Conservation (phyloP, 1,139 yeast genomes). For the Kodamaea ohmeri region DNA sequence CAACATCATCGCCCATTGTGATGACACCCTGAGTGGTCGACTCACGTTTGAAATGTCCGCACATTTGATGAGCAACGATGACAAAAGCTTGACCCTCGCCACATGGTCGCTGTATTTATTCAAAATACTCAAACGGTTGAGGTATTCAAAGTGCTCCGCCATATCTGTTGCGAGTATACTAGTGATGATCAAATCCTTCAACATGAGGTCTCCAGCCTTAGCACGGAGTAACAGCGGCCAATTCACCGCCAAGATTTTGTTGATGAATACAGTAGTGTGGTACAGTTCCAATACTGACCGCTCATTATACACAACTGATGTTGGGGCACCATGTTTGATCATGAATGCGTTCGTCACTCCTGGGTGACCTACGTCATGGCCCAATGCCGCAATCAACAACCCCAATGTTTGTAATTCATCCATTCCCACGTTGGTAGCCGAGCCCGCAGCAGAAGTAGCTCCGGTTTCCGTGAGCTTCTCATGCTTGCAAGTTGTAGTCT, state of each 20-base stretch:
- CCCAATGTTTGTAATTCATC: constrained; percentile 52
- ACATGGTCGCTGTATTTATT: constrained; percentile 18
- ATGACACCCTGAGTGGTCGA: constrained; percentile 69
- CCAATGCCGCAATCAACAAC: constrained; percentile 77
- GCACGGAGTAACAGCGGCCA: constrained; percentile 56
- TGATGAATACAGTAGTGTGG: constrained; percentile 69
- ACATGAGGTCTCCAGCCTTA: constrained; percentile 21
- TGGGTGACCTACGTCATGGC: constrained; percentile 97
- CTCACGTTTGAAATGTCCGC: constrained; percentile 94
- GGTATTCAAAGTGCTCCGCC: constrained; percentile 83
- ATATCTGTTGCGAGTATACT: constrained; percentile 87
- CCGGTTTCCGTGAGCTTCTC: constrained; percentile 1
- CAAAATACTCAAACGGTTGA: constrained; percentile 44
- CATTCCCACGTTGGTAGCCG: too few species aligned
- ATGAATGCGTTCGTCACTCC: constrained; percentile 84
- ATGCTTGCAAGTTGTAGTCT: constrained; percentile 12
- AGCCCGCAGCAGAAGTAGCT: too few species aligned
- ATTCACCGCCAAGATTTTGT: constrained; percentile 52
- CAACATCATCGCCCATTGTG: constrained; percentile 82
- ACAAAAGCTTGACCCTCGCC: constrained; percentile 45
- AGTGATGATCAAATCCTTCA: constrained; percentile 37
- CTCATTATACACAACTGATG: constrained; percentile 60
- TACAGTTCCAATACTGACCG: constrained; percentile 78
- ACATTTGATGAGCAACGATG: constrained; percentile 76
- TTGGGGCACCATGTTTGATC: constrained; percentile 59